Base-by-base conservation (phyloP, 495 filamentous ascomycete species). In the Penicillium alfredii region DNA sequence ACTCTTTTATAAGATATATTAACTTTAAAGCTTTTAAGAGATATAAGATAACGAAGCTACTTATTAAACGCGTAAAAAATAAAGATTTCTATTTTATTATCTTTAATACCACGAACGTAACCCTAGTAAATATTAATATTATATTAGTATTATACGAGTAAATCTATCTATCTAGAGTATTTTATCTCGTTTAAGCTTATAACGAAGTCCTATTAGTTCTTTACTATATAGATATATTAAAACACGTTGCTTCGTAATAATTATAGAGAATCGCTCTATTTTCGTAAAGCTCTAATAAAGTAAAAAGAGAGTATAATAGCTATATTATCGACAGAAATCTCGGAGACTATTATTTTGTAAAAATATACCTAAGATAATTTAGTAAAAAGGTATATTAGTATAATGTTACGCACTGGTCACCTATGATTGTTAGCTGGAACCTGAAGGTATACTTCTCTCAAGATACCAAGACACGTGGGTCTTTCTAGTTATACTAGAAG, bases 331-430 rank as follows among this genome's bases (percentile, higher is more conserved):
- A n/a, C 29, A 31, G 19, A 31, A 31, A 5, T 4, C n/a, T 31
- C 29, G 29, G 19, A 31, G 29, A 12, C 19, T 16, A n/a, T 31
- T 31, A 17, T 16, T 31, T 4, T n/a, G 29, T 16, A 31, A 16
- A n/a, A 31, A 31, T 4, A 18, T n/a, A 31, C 14, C 29, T 31
- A 31, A 17, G 4, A 31, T n/a, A 16, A 31, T 12, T 31, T 31
- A 31, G 11, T 17, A n/a, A n/a, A n/a, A n/a, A n/a, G n/a, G n/a
- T n/a, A n/a, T 31, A 31, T 16, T 31, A 31, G 14, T 31, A 16
- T 5, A 6, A 6, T 31, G 19, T 7, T 31, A 31, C n/a, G n/a
- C n/a, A n/a, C n/a, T n/a, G n/a, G n/a, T n/a, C n/a, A n/a, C n/a
- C n/a, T n/a, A n/a, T n/a, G n/a, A n/a, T n/a, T n/a, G n/a, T n/a